phyloP scores from a whole-genome alignment of 1,284 basidiomycete genomes.

The Trametes hirsuta region DNA sequence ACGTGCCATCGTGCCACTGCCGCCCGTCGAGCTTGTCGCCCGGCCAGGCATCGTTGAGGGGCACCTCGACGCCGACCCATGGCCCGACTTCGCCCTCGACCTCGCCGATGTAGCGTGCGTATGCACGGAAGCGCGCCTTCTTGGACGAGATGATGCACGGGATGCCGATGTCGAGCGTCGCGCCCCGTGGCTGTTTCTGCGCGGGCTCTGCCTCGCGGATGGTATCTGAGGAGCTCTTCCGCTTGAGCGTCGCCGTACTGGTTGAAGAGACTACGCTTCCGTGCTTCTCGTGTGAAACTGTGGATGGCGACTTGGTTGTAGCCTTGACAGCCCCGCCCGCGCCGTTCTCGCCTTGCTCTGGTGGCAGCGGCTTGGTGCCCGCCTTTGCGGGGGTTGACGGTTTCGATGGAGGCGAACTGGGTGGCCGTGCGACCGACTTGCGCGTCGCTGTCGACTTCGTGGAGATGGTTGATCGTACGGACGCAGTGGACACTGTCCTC shows the following conservation, averaged over 20 bases:
- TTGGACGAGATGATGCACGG: conserved; percentile 89
- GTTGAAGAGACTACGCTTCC: conserved; percentile 33
- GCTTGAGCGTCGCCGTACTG: conserved; percentile 36
- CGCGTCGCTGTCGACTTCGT: conserved; percentile 36
- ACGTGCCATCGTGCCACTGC: conserved; percentile 84
- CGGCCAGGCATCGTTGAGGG: conserved; percentile 61
- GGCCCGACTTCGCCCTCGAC: conserved; percentile 78
- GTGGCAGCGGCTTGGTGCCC: conserved; percentile 14
- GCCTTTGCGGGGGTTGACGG: conserved; percentile 12
- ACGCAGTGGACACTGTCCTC: conserved; percentile 34
- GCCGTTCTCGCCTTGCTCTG: conserved; percentile 2
- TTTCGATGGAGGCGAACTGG: conserved; percentile 13
- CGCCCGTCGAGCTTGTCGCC: conserved; percentile 56
- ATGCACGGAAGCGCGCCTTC: conserved; percentile 82
- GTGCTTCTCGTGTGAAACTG: conserved; percentile 36
- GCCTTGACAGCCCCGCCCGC: conserved; percentile 29
- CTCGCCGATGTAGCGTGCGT: conserved; percentile 87
- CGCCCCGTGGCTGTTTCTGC: conserved; percentile 51
- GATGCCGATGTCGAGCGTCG: conserved; percentile 84
- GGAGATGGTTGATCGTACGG: conserved; percentile 38
- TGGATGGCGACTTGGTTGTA: conserved; percentile 27
- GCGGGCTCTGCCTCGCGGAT: conserved; percentile 34
- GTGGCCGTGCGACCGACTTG: conserved; percentile 25
- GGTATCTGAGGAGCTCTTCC: conserved; percentile 42
- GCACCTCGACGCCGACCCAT: conserved; percentile 93